Conservation (phyloP, 179 eudicot species). For the Pouteria campechiana region DNA sequence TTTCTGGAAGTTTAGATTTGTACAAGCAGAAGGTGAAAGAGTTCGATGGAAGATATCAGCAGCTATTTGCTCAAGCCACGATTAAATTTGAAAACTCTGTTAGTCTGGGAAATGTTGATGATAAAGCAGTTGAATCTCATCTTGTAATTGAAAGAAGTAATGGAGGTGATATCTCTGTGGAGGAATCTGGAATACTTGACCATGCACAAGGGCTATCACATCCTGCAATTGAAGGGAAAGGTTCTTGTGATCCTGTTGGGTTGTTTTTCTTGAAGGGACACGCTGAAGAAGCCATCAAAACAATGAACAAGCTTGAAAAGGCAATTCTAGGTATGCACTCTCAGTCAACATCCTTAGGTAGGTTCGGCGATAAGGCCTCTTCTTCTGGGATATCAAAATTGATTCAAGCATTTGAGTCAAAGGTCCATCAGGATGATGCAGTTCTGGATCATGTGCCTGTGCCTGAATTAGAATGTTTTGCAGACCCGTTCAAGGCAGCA, state of each 20-base stretch:
- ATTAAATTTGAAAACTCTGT: constrained; percentile 9
- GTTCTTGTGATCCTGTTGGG: constrained; percentile 19
- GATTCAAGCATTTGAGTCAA: constrained; percentile 89
- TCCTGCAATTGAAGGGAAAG: constrained; percentile 16
- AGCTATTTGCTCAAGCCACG: constrained; percentile 13
- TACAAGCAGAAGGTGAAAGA: constrained; percentile 25
- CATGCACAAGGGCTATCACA: constrained; percentile 4
- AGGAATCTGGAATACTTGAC: too few species aligned
- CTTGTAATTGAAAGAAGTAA: too few species aligned
- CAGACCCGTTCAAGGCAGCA: constrained; percentile 26
- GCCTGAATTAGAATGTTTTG: constrained; percentile 22
- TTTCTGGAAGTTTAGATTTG: constrained; percentile 28
- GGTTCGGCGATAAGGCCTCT: constrained; percentile 28
- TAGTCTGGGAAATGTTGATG: constrained; percentile 1
- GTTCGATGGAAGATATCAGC: constrained; percentile 13
- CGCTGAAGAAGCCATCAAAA: constrained; percentile 38
- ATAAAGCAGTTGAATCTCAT: too few species aligned
- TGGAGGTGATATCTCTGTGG: too few species aligned
- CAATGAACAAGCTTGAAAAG: constrained; percentile 44
- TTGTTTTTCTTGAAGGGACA: constrained; percentile 30
- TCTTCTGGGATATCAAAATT: constrained; percentile 63
- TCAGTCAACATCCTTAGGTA: constrained; percentile 30
- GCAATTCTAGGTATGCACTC: constrained; percentile 51
- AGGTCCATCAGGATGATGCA: constrained; percentile 32
- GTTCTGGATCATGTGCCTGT: constrained; percentile 22